Base-by-base conservation (phyloP, 352 stramenopile genomes). In the Phytophthora citricola region DNA sequence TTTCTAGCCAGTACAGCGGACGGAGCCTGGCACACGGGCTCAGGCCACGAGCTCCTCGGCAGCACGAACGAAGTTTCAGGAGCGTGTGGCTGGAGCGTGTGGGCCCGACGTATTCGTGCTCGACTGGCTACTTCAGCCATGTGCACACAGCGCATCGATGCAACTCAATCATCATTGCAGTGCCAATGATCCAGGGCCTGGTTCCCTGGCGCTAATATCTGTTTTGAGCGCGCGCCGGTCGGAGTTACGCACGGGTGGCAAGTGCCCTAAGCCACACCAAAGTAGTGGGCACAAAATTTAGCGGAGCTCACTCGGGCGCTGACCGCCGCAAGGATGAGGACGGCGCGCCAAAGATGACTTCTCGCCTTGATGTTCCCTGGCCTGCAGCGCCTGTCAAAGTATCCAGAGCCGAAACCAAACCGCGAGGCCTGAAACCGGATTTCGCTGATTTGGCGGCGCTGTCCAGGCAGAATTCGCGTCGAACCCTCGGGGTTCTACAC, bases 341-440 rank as follows among this genome's bases (percentile, higher is more conserved):
- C n/a, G 27, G 17, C 17, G 39, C 22, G 34, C 5, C 2, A 24
- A 59, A 48, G 26, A 32, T 11, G 20, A n/a, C 49, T 15, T 22
- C 49, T 15, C n/a, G 27, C 12, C 14, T 40, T 52, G 49, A 57
- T 57, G 17, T 32, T 44, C 49, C 32, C 34, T 32, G 44, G 12
- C 9, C 52, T 20, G 22, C 31, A 15, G 22, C 32, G 36, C 43
- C 29, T 55, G 51, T 58, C 36, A 43, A 17, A 41, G n/a, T 27
- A 26, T 51, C 12, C n/a, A 41, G 26, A 31, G 27, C 29, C 53
- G 22, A 39, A 55, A 54, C 24, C 39, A 50, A 50, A 32, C n/a
- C 9, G 39, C 34, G 40, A 52, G 26, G 15, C 17, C 3, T 57
- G 52, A 67, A 67, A 60, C 50, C 15, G 47, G 61, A 56, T 62